Evolutionary conservation across 768 basidiomycete genomes (phyloP).

Genomic region (Lentinula aciculospora): DNA sequence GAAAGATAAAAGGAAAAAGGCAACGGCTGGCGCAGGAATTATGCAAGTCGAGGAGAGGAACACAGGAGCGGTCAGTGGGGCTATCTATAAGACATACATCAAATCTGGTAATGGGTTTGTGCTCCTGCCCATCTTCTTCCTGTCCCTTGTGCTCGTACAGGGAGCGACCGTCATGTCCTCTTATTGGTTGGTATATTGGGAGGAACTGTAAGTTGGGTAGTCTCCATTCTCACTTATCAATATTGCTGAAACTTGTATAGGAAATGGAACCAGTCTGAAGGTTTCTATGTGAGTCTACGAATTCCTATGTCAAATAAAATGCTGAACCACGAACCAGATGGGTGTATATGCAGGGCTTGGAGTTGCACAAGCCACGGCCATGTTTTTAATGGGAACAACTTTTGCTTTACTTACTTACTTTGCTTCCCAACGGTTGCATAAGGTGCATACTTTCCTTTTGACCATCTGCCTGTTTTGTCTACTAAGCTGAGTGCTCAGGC

Average conservation of each 20-base stretch:
- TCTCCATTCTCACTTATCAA: background rate
- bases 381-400: constrained; percentile 61
- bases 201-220: constrained; percentile 43
- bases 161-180: constrained; percentile 64
- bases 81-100: constrained; percentile 58
- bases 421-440: constrained; percentile 67
- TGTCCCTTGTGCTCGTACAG: constrained; percentile 63
- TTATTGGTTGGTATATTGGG: constrained; percentile 89
- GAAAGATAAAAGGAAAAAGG: constrained; percentile 27
- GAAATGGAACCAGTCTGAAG: constrained; percentile 51
- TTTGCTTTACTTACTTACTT: constrained; percentile 71
- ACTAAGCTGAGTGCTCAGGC: constrained; percentile 23
- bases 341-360: constrained; percentile 76
- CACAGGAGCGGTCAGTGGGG: constrained; percentile 58
- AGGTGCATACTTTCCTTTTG: constrained; percentile 25
- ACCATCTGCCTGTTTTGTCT: background rate
- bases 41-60: constrained; percentile 87
- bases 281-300: constrained; percentile 59
- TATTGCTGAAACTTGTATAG: constrained; percentile 20
- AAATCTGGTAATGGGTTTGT: constrained; percentile 61
- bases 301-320: background rate
- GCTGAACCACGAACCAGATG: constrained; percentile 45
- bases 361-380: constrained; percentile 58
- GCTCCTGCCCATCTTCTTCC: constrained; percentile 59
- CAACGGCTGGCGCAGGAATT: constrained; percentile 40